Evolutionary conservation across 2,329 filamentous ascomycete genomes (phyloP), one percentile per base, ranked within the genome.

Genomic region (Cercospora nicotianae): DNA sequence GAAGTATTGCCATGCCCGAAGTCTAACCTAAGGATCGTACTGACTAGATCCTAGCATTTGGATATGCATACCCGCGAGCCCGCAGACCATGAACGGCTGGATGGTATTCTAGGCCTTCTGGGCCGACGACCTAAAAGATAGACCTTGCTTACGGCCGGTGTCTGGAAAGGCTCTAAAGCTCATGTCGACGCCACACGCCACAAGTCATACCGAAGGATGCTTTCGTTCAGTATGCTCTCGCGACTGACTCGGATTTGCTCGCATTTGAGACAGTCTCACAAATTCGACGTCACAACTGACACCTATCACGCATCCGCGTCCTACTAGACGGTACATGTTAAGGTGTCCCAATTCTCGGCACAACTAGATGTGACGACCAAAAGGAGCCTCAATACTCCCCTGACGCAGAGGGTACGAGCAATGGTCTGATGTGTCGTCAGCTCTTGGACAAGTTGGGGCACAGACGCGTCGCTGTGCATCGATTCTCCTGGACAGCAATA

Each of bases 31-130:
- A 23, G 62, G 62, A 57, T 57, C 59, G 39, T n/a, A 57, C 18
- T 39, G 30, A 57, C 26, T 28, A 39, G 20, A 64, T 33, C 30
- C 48, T 30, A 57, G 61, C 61, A 64, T 58, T 12, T 28, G 48
- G 62, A 64, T 42, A 58, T 63, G 62, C 48, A 64, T 58, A 58
- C 20, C 62, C 62, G 33, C 10, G 20, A 45, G 20, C 45, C 61
- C 26, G 23, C 13, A 28, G 20, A 30, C 13, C 48, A 64, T 42
- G 62, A 10, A 30, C 45, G 31, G 18, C 30, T 55, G 31, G n/a
- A 16, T 36, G 28, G 53, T 33, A 58, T 12, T 26, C 62, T 39
- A 57, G 48, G 48, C 33, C 45, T 26, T 63, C 60, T 51, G 42
- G 60, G 42, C 60, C 42, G 39, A 36, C 45, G 60, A 63, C 26